Evolutionary conservation across 768 basidiomycete genomes (phyloP).

Genomic region (Strobilomyces confusus): DNA sequence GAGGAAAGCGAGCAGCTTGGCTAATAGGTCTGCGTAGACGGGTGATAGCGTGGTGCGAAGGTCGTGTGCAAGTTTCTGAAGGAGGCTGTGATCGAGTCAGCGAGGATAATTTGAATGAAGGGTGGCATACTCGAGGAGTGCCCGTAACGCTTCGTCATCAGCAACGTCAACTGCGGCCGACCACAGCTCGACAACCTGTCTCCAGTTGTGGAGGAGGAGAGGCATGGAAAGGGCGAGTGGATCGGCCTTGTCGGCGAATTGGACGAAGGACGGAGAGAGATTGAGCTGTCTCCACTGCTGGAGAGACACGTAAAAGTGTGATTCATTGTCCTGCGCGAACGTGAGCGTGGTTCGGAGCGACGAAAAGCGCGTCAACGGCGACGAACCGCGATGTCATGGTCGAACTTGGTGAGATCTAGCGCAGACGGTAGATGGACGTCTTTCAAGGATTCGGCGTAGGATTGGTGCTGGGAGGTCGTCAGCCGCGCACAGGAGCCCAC

Average conservation of each 20-base stretch:
- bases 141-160: constrained; percentile 69
- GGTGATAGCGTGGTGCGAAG: constrained; percentile 73
- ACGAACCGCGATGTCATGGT: constrained; percentile 54
- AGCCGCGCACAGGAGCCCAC: neutral
- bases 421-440: constrained; percentile 70
- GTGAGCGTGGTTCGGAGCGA: neutral
- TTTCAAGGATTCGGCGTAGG: constrained; percentile 62
- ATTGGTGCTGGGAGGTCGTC: constrained; percentile 54
- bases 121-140: constrained; percentile 68
- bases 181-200: constrained; percentile 66
- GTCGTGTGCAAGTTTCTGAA: constrained; percentile 78
- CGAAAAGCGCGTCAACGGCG: neutral
- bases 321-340: constrained; percentile 61
- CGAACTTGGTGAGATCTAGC: constrained; percentile 50
- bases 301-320: constrained; percentile 72
- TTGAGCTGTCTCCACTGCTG: constrained; percentile 78
- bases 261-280: constrained; percentile 68
- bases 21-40: constrained; percentile 52
- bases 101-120: neutral
- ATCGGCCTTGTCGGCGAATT: constrained; percentile 60
- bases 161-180: constrained; percentile 48
- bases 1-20: constrained; percentile 53
- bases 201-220: constrained; percentile 76
- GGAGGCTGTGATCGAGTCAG: constrained; percentile 43
- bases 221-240: constrained; percentile 72